phyloP scores from a whole-genome alignment of 78 protist species.

The Chrysochromulina tobinii region DNA sequence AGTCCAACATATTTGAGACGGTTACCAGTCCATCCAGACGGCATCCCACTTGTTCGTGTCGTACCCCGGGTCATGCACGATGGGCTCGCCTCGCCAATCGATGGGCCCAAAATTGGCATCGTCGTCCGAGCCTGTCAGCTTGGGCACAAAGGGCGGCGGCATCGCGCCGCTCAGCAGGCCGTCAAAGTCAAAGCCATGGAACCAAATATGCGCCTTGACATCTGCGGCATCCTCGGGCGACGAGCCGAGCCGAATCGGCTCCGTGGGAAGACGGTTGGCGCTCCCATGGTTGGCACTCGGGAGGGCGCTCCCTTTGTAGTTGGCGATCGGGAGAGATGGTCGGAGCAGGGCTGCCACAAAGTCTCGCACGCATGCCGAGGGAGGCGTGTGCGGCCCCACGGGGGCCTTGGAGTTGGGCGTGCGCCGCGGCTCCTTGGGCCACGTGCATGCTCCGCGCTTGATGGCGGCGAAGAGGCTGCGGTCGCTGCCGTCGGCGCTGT shows the following conservation, averaged over 20 bases:
- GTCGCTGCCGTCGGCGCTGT: neutral
- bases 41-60: neutral
- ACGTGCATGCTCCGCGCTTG: neutral
- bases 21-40: neutral
- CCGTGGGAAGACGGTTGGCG: no score
- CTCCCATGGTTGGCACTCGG: no score
- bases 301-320: no score
- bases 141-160: neutral
- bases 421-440: neutral
- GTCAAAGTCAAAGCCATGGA: neutral
- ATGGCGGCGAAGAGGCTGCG: neutral
- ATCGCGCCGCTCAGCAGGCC: neutral
- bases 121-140: neutral
- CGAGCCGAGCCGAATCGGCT: no score
- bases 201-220: neutral
- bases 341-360: no score
- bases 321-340: no score
- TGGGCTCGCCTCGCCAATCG: neutral
- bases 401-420: no score
- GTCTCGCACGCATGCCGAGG: no score
- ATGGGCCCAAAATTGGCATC: neutral
- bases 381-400: no score
- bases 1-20: neutral
- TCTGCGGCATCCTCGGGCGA: neutral
- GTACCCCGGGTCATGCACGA: neutral